Percentiles rank a stretch among this genome's conserved stretches.
These are phyloP conservation scores for Penicillium corylophilum DNA, from an alignment of 2,329 filamentous ascomycete genomes.

Conservation along the genomic window DNA sequence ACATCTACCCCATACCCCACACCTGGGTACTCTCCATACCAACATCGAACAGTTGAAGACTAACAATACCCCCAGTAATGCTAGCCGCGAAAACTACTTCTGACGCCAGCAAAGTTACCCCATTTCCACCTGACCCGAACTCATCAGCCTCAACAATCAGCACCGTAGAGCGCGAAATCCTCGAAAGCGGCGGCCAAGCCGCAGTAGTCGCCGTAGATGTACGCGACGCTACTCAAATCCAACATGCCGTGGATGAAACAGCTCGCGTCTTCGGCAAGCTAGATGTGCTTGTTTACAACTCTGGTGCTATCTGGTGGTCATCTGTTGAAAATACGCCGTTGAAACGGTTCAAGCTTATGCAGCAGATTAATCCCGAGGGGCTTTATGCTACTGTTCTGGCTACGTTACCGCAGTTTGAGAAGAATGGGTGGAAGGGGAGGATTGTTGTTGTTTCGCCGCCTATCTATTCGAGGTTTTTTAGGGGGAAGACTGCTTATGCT, in stretches of 20 bases:
- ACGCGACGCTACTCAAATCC: conserved; percentile 61
- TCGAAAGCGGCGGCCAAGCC: conserved; percentile 61
- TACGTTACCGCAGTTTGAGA: conserved; percentile 63
- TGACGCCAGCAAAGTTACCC: conserved; percentile 54
- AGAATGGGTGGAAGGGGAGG: conserved; percentile 57
- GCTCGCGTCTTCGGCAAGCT: conserved; percentile 61
- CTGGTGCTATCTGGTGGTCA: conserved; percentile 82
- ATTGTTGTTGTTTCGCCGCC: conserved; percentile 80
- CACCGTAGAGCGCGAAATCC: conserved; percentile 75
- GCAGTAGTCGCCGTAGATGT: conserved; percentile 70
- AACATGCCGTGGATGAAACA: conserved; percentile 59
- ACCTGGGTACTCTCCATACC: neutral
- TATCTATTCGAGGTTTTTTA: conserved; percentile 81
- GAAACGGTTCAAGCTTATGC: conserved; percentile 76
- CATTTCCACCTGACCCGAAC: conserved; percentile 76
- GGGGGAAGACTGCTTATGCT: conserved; percentile 83
- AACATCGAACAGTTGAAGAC: neutral
- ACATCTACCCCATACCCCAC: conserved; percentile 1
- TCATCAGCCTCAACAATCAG: conserved; percentile 73
- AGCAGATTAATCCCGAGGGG: conserved; percentile 71
- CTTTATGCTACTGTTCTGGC: conserved; percentile 72
- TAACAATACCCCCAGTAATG: conserved; percentile 56
- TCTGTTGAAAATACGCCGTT: conserved; percentile 70
- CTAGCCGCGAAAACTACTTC: conserved; percentile 75
- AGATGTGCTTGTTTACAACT: conserved; percentile 78